Evolutionary conservation across 805 yeast genomes (phyloP).

Genomic region (Candida wancherniae): DNA sequence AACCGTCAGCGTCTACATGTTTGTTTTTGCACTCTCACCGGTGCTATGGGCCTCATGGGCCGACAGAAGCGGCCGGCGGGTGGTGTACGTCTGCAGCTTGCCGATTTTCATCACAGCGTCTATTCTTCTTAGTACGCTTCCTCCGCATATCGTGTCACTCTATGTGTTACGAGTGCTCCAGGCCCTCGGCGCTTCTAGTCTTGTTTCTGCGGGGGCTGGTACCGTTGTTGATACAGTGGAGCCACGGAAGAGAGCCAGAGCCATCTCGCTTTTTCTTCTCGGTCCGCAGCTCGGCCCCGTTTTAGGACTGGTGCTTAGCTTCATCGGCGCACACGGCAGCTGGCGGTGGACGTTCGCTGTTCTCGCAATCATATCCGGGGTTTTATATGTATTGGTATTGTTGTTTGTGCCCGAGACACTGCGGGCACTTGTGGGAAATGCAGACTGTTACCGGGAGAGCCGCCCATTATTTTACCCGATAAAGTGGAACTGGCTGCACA

Average conservation of each 20-base stretch:
- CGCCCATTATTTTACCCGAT: too few species aligned
- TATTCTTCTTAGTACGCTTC: conserved; percentile 26
- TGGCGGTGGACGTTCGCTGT: conserved; percentile 37
- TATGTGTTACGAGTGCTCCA: conserved; percentile 30
- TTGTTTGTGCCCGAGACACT: conserved; percentile 38
- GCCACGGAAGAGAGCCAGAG: conserved; percentile 28
- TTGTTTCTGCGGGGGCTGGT: conserved; percentile 34
- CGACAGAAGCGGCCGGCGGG: conserved; percentile 46
- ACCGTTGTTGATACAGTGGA: conserved; percentile 30
- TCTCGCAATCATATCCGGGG: conserved; percentile 24
- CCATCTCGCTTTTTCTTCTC: conserved; percentile 32
- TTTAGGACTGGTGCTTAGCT: conserved; percentile 31
- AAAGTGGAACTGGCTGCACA: too few species aligned
- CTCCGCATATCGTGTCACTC: conserved; percentile 26
- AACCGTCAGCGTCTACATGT: conserved; percentile 56
- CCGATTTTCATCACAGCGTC: conserved; percentile 25
- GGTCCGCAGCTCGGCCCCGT: conserved; percentile 40
- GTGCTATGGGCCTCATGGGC: conserved; percentile 53
- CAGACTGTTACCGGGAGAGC: too few species aligned
- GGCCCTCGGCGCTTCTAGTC: conserved; percentile 34
- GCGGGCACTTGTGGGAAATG: conserved; percentile 35
- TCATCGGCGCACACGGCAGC: conserved; percentile 21
- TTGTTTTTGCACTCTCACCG: conserved; percentile 51
- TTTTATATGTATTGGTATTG: conserved; percentile 21
- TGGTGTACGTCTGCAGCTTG: conserved; percentile 25